phyloP scores from a whole-genome alignment of 2,329 filamentous ascomycete genomes.

The Salinomyces thailandicus region DNA sequence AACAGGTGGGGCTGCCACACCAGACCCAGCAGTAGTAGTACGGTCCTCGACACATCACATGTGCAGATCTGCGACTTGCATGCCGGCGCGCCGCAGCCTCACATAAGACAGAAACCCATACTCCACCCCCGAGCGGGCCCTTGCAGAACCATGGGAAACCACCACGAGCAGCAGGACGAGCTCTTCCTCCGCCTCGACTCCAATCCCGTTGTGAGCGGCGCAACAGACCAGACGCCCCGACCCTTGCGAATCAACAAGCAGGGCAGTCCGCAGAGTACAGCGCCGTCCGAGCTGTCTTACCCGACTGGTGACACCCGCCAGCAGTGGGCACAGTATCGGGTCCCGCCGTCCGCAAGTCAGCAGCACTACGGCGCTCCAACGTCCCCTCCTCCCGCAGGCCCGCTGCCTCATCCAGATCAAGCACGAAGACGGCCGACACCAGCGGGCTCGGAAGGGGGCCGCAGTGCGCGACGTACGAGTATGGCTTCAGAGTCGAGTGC shows the following conservation, averaged over 20 bases:
- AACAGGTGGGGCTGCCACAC: not conserved
- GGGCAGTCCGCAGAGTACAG: not conserved
- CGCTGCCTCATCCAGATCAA: conserved; percentile 24
- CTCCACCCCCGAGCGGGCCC: not conserved
- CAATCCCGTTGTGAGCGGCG: not conserved
- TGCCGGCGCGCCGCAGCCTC: not conserved
- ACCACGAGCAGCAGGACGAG: conserved; percentile 9
- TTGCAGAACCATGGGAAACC: not conserved
- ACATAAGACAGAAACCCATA: not conserved
- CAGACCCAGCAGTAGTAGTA: not conserved
- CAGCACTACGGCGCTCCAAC: conserved; percentile 20
- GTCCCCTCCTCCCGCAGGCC: conserved; percentile 22
- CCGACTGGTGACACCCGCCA: conserved; percentile 13
- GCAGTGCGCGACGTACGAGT: conserved; percentile 18
- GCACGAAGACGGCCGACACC: conserved; percentile 9
- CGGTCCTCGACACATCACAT: not conserved
- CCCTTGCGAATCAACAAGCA: conserved; percentile 26
- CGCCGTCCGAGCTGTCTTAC: not conserved
- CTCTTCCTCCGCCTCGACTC: conserved; percentile 11
- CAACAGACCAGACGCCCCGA: conserved; percentile 16
- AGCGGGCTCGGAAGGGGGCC: conserved; percentile 12
- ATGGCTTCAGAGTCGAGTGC: conserved; percentile 22
- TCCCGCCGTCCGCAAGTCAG: conserved; percentile 14
- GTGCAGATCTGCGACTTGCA: too few species aligned
- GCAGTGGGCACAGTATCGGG: conserved; percentile 26